phyloP scores from a whole-genome alignment of 192 early-diverging fungal genomes.

The Coemansia sp. region DNA sequence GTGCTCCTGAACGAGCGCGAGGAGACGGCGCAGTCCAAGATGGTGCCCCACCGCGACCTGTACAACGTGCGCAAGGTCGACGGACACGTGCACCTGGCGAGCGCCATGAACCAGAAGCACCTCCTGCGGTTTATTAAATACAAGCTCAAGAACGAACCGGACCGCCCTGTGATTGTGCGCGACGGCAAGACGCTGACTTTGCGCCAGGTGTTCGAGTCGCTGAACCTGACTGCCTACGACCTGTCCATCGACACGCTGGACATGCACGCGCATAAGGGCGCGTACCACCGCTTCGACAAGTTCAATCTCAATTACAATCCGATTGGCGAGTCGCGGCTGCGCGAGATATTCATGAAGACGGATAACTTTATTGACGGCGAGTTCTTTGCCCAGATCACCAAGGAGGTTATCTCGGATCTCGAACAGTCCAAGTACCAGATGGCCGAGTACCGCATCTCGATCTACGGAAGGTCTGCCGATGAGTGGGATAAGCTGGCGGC shows the following conservation, averaged over 20 bases:
- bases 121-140: slow-evolving; percentile 94
- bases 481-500: slow-evolving; percentile 97
- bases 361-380: slow-evolving; percentile 88
- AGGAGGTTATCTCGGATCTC: slow-evolving; percentile 88
- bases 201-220: slow-evolving; percentile 83
- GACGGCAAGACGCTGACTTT: slow-evolving; percentile 84
- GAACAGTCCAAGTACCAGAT: slow-evolving; percentile 95
- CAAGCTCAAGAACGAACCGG: slow-evolving; percentile 74
- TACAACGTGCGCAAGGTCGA: slow-evolving; percentile 99
- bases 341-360: slow-evolving; percentile 96
- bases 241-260: slow-evolving; percentile 94
- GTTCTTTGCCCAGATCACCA: slow-evolving; percentile 92
- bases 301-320: slow-evolving; percentile 98
- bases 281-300: slow-evolving; percentile 96
- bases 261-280: slow-evolving; percentile 97
- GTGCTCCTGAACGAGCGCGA: slow-evolving; percentile 91
- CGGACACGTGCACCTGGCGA: slow-evolving; percentile 92
- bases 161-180: slow-evolving; percentile 84
- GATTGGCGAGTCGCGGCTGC: slow-evolving; percentile 89
- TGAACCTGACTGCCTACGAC: slow-evolving; percentile 93
- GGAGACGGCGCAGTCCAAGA: slow-evolving; percentile 90
- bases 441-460: slow-evolving; percentile 92
- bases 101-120: slow-evolving; percentile 98
- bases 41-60: slow-evolving; percentile 93
- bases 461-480: slow-evolving; percentile 81